Evolutionary conservation across 768 basidiomycete genomes (phyloP).

Genomic region (Serendipita sp.): DNA sequence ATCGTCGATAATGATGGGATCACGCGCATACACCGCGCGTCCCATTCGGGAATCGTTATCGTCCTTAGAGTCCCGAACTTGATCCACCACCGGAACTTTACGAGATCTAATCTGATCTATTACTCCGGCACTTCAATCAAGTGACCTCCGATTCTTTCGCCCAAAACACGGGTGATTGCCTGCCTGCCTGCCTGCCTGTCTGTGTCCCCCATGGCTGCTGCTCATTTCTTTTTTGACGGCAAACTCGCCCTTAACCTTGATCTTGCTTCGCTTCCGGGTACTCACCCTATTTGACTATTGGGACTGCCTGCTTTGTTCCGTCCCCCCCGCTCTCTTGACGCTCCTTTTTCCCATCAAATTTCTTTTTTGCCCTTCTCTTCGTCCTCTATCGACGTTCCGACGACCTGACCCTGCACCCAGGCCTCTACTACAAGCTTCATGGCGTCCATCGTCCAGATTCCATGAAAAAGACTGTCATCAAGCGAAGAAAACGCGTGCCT

Average conservation of each 20-base stretch:
- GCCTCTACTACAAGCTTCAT: conserved; percentile 96
- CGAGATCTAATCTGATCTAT: conserved; percentile 6
- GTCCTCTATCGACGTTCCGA: neutral
- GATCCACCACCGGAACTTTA: neutral
- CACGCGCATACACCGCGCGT: neutral
- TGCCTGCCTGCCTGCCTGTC: no score
- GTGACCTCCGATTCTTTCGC: neutral
- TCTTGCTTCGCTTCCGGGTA: no score
- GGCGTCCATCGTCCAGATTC: conserved; percentile 92
- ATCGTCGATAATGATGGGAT: conserved; percentile 1
- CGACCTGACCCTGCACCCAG: conserved; percentile 24
- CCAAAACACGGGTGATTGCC: neutral
- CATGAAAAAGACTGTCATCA: conserved; percentile 99
- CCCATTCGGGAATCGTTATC: neutral
- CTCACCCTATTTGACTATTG: no score
- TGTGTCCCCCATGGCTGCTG: no score
- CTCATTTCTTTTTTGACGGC: no score
- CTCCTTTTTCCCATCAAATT: neutral
- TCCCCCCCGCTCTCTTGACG: neutral
- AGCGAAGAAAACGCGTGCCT: conserved; percentile 91
- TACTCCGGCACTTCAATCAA: neutral
- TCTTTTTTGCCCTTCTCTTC: neutral
- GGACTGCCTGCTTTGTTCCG: no score
- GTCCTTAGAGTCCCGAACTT: neutral
- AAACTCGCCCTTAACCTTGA: neutral